phyloP scores from a whole-genome alignment of 1,139 yeast species.

The Meyerozyma guilliermondii region DNA sequence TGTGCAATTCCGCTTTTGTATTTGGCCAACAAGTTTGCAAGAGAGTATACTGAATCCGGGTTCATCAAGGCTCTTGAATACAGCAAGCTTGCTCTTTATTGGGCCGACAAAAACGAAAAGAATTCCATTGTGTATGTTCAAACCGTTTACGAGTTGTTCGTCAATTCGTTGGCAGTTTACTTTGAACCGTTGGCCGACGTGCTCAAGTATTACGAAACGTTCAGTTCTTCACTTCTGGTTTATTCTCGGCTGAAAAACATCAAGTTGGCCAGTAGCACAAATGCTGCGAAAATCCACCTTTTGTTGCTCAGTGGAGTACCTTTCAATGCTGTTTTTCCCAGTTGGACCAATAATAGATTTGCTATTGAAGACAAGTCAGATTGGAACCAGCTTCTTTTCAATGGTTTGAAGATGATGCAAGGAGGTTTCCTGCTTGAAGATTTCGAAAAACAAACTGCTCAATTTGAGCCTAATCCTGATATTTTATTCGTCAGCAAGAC shows the following conservation, averaged over 20 bases:
- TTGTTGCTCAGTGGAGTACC: constrained; percentile 16
- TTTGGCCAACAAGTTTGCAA: constrained; percentile 33
- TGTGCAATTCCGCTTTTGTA: constrained; percentile 27
- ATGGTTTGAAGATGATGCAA: constrained; percentile 13
- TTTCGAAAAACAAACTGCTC: constrained; percentile 5
- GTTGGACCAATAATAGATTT: background rate
- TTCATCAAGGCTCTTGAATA: constrained; percentile 24
- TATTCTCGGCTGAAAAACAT: constrained; percentile 9
- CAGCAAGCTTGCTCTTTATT: constrained; percentile 30
- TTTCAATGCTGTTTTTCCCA: constrained; percentile 5
- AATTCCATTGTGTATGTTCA: constrained; percentile 34
- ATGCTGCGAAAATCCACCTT: constrained; percentile 14
- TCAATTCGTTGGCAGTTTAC: constrained; percentile 38
- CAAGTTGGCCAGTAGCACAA: constrained; percentile 11
- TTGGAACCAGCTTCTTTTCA: background rate
- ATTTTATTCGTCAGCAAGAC: background rate
- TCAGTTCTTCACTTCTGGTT: constrained; percentile 15
- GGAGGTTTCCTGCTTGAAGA: constrained; percentile 15
- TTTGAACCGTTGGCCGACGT: constrained; percentile 40
- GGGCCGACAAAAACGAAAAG: constrained; percentile 31
- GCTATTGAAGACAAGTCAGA: background rate
- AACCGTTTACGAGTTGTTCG: constrained; percentile 40
- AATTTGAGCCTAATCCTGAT: background rate
- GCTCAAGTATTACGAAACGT: constrained; percentile 26
- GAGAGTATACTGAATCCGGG: constrained; percentile 27